These are phyloP conservation scores for Thelonectria rubi DNA, from an alignment of 2,329 filamentous ascomycete genomes.

Conservation along the genomic window DNA sequence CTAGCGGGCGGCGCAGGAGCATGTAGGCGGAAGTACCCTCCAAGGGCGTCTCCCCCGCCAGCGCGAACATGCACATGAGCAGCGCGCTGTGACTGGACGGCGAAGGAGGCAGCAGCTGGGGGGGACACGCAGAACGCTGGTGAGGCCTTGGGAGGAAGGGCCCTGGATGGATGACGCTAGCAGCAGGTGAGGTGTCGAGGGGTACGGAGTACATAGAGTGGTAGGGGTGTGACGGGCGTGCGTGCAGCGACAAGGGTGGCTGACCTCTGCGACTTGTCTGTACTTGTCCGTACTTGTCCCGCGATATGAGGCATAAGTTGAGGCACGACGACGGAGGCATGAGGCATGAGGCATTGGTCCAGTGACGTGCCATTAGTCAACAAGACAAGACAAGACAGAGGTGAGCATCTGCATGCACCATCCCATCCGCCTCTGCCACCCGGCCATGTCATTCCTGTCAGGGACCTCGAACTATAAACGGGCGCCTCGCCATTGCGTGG, in stretches of 20 bases:
- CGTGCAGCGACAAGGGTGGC: slow-evolving; percentile 27
- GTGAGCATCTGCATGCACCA: too few relatives aligned
- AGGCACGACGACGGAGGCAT: too few relatives aligned
- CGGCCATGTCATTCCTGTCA: slow-evolving; percentile 27
- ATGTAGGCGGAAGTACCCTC: slow-evolving; percentile 22
- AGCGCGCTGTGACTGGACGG: background rate
- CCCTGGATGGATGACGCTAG: slow-evolving; percentile 26
- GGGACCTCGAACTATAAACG: slow-evolving; percentile 33
- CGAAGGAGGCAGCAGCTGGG: too few relatives aligned
- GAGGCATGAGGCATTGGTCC: slow-evolving; percentile 15
- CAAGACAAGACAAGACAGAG: background rate
- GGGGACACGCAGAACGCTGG: background rate
- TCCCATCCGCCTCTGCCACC: slow-evolving; percentile 8
- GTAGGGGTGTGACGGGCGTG: background rate
- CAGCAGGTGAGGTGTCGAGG: slow-evolving; percentile 9
- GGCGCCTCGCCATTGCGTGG: slow-evolving; percentile 1
- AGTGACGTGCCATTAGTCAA: slow-evolving; percentile 14
- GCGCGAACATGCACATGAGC: background rate
- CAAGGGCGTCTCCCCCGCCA: too few relatives aligned
- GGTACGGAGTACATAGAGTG: background rate
- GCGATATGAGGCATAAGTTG: slow-evolving; percentile 9
- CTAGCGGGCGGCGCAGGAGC: slow-evolving; percentile 16
- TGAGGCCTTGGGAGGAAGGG: background rate
- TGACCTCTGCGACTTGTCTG: background rate
- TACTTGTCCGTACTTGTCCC: slow-evolving; percentile 1